Conservation (phyloP, 1,139 yeast species). For the Hanseniaspora sp. region DNA sequence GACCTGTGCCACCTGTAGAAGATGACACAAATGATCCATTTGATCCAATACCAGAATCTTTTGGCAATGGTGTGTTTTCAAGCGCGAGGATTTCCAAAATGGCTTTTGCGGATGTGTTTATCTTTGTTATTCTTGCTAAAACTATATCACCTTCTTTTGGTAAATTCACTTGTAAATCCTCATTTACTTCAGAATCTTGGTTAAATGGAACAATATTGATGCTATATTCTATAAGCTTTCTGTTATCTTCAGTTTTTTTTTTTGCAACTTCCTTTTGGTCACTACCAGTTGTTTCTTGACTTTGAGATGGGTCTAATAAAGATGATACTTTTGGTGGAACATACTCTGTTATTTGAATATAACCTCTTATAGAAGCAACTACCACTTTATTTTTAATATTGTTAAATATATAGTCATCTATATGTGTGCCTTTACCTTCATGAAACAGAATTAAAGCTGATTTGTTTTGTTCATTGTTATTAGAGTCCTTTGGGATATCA, state of each 20-base stretch:
- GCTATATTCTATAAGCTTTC: constrained; percentile 16
- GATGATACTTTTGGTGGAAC: constrained; percentile 13
- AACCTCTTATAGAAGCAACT: constrained; percentile 61
- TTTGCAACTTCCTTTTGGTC: constrained; percentile 13
- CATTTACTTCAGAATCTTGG: constrained; percentile 20
- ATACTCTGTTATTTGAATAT: constrained; percentile 27
- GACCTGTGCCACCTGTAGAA: constrained; percentile 50
- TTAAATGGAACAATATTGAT: constrained; percentile 16
- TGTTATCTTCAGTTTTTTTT: constrained; percentile 16
- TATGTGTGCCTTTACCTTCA: constrained; percentile 40
- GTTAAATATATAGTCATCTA: constrained; percentile 24
- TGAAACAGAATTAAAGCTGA: constrained; percentile 31
- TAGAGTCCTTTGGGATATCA: constrained; percentile 21
- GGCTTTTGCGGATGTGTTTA: constrained; percentile 56
- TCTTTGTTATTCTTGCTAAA: constrained; percentile 59
- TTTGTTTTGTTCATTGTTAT: constrained; percentile 22
- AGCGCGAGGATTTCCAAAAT: constrained; percentile 73
- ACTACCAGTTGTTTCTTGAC: constrained; percentile 21
- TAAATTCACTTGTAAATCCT: constrained; percentile 41
- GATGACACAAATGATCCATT: constrained; percentile 41
- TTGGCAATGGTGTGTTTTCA: constrained; percentile 43
- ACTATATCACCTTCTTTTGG: constrained; percentile 84
- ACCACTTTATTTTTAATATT: constrained; percentile 34
- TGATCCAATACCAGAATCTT: constrained; percentile 57
- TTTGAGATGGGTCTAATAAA: constrained; percentile 17